Evolutionary conservation across 2,329 filamentous ascomycete species (phyloP), one percentile per base, ranked within the genome.

Genomic region (Seiridium unicorne): DNA sequence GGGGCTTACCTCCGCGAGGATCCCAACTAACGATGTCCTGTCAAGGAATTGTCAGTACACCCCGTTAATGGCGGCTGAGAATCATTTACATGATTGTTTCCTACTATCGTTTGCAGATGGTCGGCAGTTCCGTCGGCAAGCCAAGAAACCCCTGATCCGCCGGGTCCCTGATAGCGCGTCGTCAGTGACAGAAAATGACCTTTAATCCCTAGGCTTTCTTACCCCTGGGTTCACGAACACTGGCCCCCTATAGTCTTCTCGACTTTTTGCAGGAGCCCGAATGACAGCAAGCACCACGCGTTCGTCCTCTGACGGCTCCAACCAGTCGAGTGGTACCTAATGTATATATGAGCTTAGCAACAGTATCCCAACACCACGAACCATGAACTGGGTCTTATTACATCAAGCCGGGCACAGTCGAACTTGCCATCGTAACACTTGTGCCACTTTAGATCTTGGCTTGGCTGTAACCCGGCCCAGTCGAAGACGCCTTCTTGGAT

Each of bases 11-110:
- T 26, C 82, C 82, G 31, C 82, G 75, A 1, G 81, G 81, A 55
- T 84, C 81, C 57, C 81, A 84, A 47, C 77, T 76, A 59, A 84
- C 75, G 2, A 84, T 73, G 53, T 84, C 81, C 36, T 70, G 54
- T 32, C 67, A 65, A 44, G 3, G 26, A 18, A 48, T 5, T 9
- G 58, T 55, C 42, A n/a, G 54, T 18, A 11, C 35, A 36, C 10
- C 40, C n/a, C 18, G 18, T 26, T 26, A 26, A 26, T 26, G 18
- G 18, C 18, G 18, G 18, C 18, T 58, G 48, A 26, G 38, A 42
- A 48, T 18, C 7, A 68, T 73, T 68, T 56, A 78, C 78, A 67
- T 81, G 73, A 61, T 82, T 80, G 7, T 70, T 69, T 8, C 81
- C 81, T 0, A 81, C 75, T 32, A 83, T 75, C 3, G 73, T 73